Base-by-base conservation (phyloP, 2,329 filamentous ascomycete species). In the Penicillium sp. region DNA sequence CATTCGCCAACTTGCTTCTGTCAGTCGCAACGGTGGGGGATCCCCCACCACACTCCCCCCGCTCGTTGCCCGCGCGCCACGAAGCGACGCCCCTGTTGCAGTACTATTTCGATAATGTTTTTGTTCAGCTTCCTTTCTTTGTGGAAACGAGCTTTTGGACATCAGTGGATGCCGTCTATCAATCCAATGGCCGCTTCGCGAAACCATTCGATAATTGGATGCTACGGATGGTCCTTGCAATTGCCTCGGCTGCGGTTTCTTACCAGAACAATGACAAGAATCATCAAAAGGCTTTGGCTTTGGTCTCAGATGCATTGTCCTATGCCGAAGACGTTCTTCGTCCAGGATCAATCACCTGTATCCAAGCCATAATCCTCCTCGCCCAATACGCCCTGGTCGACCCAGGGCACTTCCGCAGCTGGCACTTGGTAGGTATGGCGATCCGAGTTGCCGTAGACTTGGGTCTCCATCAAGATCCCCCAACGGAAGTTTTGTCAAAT, bases 401-500 rank as follows among this genome's bases (percentile, higher is more conserved):
- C 63, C 92, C 93, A 2, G 84, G 87, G 34, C 91, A 95, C 67
- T 97, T 96, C 65, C 91, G 96, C 65, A 91, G 88, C 63, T 97
- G 94, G 92, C 92, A 94, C 58, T 75, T 97, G 55, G 89, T 97
- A 49, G 94, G 93, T 6, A 92, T 94, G 68, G 92, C 93, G 6
- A 90, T 90, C 33, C 85, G 93, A 51, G 90, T 91, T 5, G 86
- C 93, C 66, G 83, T 97, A 18, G 94, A 99, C 73, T 76, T 97
- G 24, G 94, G 94, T 7, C 86, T 95, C 51, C 94, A 97, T 70
- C 93, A 97, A 73, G 93, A 97, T 61, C 91, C 91, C 3, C 87
- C 89, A 0, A 80, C 83, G 50, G 86, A 88, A 55, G 81, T 88
- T 13, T 75, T 84, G 23, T 81, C 86, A 9, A 85, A 90, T 51